Conservation (phyloP, 345 rosid species). For the Raphanus raphanistrum region DNA sequence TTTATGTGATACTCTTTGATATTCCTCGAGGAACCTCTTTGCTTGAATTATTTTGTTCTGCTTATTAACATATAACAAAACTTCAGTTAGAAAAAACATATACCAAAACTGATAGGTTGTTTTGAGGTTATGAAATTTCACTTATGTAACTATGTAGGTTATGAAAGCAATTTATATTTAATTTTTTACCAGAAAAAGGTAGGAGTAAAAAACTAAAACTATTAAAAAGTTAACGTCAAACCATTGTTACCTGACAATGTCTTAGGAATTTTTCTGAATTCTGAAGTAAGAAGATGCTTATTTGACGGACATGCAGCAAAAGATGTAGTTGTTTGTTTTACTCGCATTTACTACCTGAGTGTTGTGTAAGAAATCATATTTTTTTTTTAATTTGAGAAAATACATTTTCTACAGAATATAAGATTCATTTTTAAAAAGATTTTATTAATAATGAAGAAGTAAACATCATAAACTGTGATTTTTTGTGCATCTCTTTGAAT, state of each 20-base stretch:
- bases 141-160: background rate
- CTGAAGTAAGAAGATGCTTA: constrained; percentile 3
- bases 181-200: too few species aligned
- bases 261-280: constrained; percentile 1
- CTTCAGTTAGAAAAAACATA: too few species aligned
- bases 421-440: background rate
- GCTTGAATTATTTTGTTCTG: background rate
- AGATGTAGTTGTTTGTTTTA: constrained; percentile 2
- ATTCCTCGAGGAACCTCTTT: background rate
- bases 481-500: background rate
- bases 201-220: background rate
- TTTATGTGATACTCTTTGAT: background rate
- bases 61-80: too few species aligned
- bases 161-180: too few species aligned
- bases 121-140: constrained; percentile 7
- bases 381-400: background rate
- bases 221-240: background rate
- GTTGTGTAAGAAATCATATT: background rate
- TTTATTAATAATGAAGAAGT: background rate
- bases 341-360: constrained; percentile 10
- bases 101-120: background rate
- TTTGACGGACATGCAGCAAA: background rate
- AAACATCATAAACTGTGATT: background rate
- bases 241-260: background rate
- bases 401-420: background rate